Evolutionary conservation across 2,329 filamentous ascomycete species (phyloP).

Genomic region (Cadophora sp.): DNA sequence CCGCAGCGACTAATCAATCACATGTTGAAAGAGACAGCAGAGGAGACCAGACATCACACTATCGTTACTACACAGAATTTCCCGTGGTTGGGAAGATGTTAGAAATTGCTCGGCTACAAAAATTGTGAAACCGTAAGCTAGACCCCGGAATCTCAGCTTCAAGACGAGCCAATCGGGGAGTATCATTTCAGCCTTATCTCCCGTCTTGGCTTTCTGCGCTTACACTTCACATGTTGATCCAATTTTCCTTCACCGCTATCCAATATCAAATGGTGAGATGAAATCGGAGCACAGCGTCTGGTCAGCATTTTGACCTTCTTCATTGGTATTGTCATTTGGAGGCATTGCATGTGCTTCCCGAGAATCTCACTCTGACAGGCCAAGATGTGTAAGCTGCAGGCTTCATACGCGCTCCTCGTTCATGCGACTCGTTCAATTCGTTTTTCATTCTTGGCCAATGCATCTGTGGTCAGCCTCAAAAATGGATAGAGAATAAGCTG

Average conservation of each 20-base stretch:
- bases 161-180: neutral
- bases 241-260: neutral
- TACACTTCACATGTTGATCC: neutral
- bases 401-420: neutral
- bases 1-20: slow-evolving; percentile 8
- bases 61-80: neutral
- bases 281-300: neutral
- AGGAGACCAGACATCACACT: neutral
- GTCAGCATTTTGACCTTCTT: neutral
- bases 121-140: slow-evolving; percentile 6
- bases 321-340: neutral
- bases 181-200: neutral
- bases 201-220: neutral
- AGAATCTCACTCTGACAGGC: neutral
- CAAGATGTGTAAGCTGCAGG: neutral
- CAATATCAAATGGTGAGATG: neutral
- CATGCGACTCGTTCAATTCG: neutral
- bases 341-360: neutral
- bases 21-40: neutral
- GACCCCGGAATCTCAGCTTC: slow-evolving; percentile 9
- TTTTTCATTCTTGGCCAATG: neutral
- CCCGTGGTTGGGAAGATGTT: neutral
- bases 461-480: neutral
- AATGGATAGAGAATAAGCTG: neutral
- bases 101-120: neutral